A percentile compares a stretch with the other conserved stretches of the same genome.
Evolutionary conservation across 169 alveolate species (phyloP).

Genomic region (Babesia ovata): DNA sequence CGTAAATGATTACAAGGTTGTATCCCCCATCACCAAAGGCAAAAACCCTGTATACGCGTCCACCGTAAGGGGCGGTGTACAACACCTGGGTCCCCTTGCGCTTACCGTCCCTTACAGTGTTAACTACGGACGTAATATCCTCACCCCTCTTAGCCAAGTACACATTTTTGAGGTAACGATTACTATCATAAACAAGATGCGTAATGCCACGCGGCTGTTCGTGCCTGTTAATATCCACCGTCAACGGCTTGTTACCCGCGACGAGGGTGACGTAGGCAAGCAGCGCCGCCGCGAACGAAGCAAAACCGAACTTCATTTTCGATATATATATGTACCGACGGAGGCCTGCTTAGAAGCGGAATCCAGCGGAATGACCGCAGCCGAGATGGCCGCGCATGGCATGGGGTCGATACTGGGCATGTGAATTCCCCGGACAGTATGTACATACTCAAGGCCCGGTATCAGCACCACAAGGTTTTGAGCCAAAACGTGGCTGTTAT

Average conservation of each 20-base stretch:
- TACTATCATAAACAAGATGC: too few relatives aligned
- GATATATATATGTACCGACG: background rate
- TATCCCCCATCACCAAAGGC: background rate
- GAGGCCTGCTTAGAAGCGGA: background rate
- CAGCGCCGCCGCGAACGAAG: background rate
- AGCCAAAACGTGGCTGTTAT: too few relatives aligned
- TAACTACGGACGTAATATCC: too few relatives aligned
- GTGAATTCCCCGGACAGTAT: background rate
- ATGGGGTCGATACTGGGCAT: background rate
- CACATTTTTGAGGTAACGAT: too few relatives aligned
- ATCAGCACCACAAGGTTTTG: too few relatives aligned
- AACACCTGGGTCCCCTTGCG: background rate
- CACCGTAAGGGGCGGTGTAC: background rate
- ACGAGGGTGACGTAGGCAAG: background rate
- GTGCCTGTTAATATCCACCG: too few relatives aligned
- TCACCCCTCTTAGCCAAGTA: too few relatives aligned
- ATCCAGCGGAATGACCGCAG: background rate
- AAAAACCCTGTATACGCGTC: background rate
- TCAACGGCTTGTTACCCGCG: background rate
- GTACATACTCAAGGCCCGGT: too few relatives aligned
- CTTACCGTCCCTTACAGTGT: too few relatives aligned
- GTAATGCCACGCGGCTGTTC: too few relatives aligned
- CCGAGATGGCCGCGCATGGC: background rate
- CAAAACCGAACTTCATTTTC: background rate
- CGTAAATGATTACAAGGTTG: background rate